These are phyloP conservation scores for Sphenostylis stenocarpa DNA, from an alignment of 306 rosid genomes.

Conservation along the genomic window DNA sequence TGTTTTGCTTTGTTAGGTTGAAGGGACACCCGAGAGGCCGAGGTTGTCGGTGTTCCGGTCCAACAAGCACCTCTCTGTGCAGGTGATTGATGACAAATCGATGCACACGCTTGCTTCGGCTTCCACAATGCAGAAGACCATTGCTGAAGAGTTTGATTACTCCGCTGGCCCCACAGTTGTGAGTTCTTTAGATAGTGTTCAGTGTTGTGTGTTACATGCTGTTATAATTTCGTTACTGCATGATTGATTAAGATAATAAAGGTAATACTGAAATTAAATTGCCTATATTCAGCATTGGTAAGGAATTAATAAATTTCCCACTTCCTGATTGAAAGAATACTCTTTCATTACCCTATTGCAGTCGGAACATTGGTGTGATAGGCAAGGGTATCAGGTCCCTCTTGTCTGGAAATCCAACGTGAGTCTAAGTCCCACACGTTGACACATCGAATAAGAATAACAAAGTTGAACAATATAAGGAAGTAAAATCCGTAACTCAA, in stretches of 20 bases:
- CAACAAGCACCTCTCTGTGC: slow-evolving; percentile 88
- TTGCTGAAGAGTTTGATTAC: slow-evolving; percentile 72
- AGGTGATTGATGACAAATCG: slow-evolving; percentile 91
- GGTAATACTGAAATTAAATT: neutral
- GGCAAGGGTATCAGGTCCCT: no score
- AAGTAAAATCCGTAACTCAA: no score
- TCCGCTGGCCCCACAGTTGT: slow-evolving; percentile 84
- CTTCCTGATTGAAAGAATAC: neutral
- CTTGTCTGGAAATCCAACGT: no score
- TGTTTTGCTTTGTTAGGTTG: slow-evolving; percentile 56
- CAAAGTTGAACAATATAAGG: no score
- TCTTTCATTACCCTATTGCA: no score
- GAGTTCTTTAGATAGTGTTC: slow-evolving; percentile 40
- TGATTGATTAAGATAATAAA: slow-evolving; percentile 8
- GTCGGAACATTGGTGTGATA: no score
- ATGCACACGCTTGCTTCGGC: slow-evolving; percentile 95
- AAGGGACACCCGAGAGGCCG: slow-evolving; percentile 96
- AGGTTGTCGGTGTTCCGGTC: slow-evolving; percentile 88
- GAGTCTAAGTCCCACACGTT: no score
- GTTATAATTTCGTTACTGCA: neutral
- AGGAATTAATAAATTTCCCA: neutral
- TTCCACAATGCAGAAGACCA: slow-evolving; percentile 83
- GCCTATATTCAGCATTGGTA: neutral
- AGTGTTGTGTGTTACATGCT: neutral
- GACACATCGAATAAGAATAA: no score